A percentile compares a stretch with the other conserved stretches of the same genome.
Evolutionary conservation across 2,329 filamentous ascomycete species (phyloP).

Genomic region (Leptodontidium sp.): DNA sequence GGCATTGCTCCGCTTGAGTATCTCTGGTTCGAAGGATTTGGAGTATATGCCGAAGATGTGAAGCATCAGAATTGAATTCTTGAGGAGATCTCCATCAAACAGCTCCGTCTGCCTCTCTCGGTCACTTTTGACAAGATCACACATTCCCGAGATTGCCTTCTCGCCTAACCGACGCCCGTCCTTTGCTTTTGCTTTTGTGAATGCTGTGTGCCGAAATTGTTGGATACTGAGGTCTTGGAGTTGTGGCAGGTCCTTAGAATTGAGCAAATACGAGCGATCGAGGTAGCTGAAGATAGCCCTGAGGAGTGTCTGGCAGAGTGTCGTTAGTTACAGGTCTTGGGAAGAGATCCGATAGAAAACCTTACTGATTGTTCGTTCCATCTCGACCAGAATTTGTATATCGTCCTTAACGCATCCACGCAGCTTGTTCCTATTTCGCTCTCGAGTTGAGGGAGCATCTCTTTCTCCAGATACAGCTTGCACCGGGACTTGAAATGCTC

Average conservation of each 20-base stretch:
- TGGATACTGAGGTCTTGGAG: conserved; percentile 83
- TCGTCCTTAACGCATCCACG: conserved; percentile 67
- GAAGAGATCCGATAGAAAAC: conserved; percentile 17
- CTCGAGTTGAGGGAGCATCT: conserved; percentile 64
- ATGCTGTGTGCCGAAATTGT: conserved; percentile 73
- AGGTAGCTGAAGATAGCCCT: conserved; percentile 93
- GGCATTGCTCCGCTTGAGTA: conserved; percentile 71
- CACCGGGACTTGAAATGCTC: conserved; percentile 71
- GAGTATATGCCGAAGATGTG: conserved; percentile 85
- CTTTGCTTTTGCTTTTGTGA: conserved; percentile 44
- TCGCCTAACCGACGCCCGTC: conserved; percentile 48
- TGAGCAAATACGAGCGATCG: conserved; percentile 86
- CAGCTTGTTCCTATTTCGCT: conserved; percentile 60
- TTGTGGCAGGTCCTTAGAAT: conserved; percentile 71
- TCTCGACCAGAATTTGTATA: conserved; percentile 69
- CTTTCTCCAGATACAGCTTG: conserved; percentile 70
- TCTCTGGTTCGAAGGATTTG: conserved; percentile 78
- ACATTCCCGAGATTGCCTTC: conserved; percentile 67
- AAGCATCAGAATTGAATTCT: conserved; percentile 80
- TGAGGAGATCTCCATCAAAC: conserved; percentile 72
- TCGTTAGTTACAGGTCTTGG: conserved; percentile 29
- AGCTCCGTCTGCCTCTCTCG: conserved; percentile 62
- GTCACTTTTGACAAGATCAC: conserved; percentile 77
- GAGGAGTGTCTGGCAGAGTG: conserved; percentile 68
- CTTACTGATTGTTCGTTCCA: conserved; percentile 83